Conservation (phyloP, 164 flowering plant genomes). For the Chimonanthus praecox region DNA sequence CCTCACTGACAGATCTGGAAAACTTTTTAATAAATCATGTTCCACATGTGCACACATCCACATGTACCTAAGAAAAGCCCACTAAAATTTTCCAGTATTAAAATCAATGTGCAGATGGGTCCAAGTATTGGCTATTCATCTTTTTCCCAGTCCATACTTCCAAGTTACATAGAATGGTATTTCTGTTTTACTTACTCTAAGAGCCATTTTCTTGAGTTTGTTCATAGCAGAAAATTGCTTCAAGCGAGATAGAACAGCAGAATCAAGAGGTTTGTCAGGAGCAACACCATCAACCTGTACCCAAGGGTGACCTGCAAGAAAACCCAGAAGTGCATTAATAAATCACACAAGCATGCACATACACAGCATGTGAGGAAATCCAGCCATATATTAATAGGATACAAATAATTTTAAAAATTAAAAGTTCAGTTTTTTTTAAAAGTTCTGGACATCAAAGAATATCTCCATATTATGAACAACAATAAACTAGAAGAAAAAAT, state of each 20-base stretch:
- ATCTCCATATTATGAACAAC: background rate
- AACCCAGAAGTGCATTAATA: background rate
- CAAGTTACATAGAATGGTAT: background rate
- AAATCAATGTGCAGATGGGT: background rate
- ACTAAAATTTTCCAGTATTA: background rate
- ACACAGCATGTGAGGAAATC: background rate
- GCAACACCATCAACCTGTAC: slow-evolving; percentile 66
- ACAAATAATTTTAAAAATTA: too few species aligned
- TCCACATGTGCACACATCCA: background rate
- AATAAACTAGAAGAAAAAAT: background rate
- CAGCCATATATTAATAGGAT: background rate
- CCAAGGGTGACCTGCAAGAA: slow-evolving; percentile 79
- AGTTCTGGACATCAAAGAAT: background rate
- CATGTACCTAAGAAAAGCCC: too few species aligned
- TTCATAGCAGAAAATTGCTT: slow-evolving; percentile 84
- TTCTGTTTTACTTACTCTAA: slow-evolving; percentile 46
- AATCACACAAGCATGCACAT: background rate
- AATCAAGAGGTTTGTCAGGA: slow-evolving; percentile 82
- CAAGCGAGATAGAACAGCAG: slow-evolving; percentile 70
- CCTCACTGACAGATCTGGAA: background rate
- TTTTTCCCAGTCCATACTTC: too few species aligned
- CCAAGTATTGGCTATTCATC: too few species aligned
- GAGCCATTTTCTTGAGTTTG: slow-evolving; percentile 86
- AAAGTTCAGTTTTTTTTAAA: background rate
- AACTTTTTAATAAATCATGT: background rate